Conservation (phyloP, 129 eudicot genomes). For the Flaveria sonorensis region DNA sequence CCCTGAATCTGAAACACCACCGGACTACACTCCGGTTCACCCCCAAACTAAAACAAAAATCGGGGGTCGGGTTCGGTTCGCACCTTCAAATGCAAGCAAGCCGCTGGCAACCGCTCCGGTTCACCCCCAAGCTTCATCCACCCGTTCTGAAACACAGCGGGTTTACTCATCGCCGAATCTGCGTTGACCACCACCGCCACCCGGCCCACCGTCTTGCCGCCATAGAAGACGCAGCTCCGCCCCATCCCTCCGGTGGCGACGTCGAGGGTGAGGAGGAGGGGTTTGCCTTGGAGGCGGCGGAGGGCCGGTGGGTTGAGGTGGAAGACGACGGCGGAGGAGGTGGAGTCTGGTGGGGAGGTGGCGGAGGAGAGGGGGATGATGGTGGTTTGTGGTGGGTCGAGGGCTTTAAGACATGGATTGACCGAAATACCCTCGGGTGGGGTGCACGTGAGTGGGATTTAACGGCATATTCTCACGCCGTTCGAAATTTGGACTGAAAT, state of each 20-base stretch:
- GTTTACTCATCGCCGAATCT: slow-evolving; percentile 43
- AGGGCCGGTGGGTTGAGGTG: slow-evolving; percentile 79
- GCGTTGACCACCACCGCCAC: slow-evolving; percentile 45
- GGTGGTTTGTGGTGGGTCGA: slow-evolving; percentile 79
- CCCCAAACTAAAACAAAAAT: slow-evolving; percentile 74
- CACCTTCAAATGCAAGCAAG: slow-evolving; percentile 34
- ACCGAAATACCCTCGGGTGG: no score
- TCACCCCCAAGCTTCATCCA: slow-evolving; percentile 89
- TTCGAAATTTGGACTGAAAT: no score
- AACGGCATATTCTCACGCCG: no score
- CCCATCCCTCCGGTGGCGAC: slow-evolving; percentile 81
- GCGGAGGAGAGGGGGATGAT: slow-evolving; percentile 53
- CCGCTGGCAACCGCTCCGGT: slow-evolving; percentile 39
- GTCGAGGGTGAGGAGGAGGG: slow-evolving; percentile 47
- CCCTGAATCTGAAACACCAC: slow-evolving; percentile 86
- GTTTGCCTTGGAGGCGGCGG: slow-evolving; percentile 61
- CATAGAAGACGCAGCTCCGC: slow-evolving; percentile 54
- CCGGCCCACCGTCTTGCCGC: slow-evolving; percentile 62
- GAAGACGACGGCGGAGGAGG: slow-evolving; percentile 49
- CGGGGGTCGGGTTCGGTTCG: slow-evolving; percentile 67
- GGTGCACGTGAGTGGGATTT: no score
- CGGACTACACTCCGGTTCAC: slow-evolving; percentile 77
- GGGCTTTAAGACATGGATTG: no score
- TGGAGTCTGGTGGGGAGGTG: slow-evolving; percentile 33
- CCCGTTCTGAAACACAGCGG: slow-evolving; percentile 62